phyloP scores from a whole-genome alignment of 352 stramenopile species.

The Phytophthora lateralis region DNA sequence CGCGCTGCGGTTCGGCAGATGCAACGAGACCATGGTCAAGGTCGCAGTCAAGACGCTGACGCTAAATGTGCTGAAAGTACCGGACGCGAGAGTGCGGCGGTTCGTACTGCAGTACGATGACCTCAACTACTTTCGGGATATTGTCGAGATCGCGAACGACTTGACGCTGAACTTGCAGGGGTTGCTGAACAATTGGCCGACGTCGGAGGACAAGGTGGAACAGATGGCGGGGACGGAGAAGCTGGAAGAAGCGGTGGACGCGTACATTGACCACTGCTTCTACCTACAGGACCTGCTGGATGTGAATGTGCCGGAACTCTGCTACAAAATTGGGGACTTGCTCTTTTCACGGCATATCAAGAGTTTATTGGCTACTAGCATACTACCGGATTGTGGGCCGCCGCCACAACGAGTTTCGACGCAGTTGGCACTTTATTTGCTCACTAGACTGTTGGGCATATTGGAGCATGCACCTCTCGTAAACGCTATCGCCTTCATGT shows the following conservation, averaged over 20 bases:
- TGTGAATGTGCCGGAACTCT: constrained; percentile 83
- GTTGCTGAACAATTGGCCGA: constrained; percentile 66
- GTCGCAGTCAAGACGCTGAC: constrained; percentile 88
- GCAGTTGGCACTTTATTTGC: constrained; percentile 74
- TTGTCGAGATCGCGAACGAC: constrained; percentile 78
- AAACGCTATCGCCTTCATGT: constrained; percentile 80
- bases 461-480: constrained; percentile 83
- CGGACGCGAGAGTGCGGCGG: constrained; percentile 72
- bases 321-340: constrained; percentile 78
- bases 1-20: constrained; percentile 74
- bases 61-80: constrained; percentile 83
- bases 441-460: constrained; percentile 75
- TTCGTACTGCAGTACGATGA: constrained; percentile 81
- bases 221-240: constrained; percentile 57
- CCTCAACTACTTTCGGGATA: constrained; percentile 81
- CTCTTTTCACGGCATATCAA: constrained; percentile 78
- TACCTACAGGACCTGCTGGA: constrained; percentile 87
- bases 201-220: constrained; percentile 9
- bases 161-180: constrained; percentile 74
- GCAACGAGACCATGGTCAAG: constrained; percentile 85
- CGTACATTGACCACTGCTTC: constrained; percentile 86
- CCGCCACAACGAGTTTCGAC: constrained; percentile 79
- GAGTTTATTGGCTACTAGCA: constrained; percentile 65
- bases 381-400: constrained; percentile 78
- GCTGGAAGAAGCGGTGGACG: constrained; percentile 79